Percentiles rank a stretch among this genome's conserved stretches.
phyloP scores from a whole-genome alignment of 164 flowering plant genomes.

The Tetracentron sinense region DNA sequence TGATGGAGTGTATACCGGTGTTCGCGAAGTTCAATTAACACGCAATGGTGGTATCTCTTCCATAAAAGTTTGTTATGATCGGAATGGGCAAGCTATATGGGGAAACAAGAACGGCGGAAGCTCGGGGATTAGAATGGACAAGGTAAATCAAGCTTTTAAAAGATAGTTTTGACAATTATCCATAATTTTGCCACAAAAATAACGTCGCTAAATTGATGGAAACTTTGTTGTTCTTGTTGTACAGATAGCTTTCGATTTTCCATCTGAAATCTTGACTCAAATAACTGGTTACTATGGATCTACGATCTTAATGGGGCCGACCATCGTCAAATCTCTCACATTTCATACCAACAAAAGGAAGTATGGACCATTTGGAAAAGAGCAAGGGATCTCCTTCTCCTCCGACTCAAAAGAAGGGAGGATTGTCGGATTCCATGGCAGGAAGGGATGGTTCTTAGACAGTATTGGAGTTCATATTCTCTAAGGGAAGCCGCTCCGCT shows the following conservation, averaged over 20 bases:
- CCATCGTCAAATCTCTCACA: conserved; percentile 59
- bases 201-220: no score
- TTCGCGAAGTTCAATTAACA: conserved; percentile 58
- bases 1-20: conserved; percentile 61
- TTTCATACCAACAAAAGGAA: conserved; percentile 64
- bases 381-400: conserved; percentile 58
- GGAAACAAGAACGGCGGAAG: conserved; percentile 73
- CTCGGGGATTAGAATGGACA: conserved; percentile 51
- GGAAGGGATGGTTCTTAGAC: conserved; percentile 63
- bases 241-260: conserved; percentile 72
- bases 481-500: conserved; percentile 38
- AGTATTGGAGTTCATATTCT: conserved; percentile 66
- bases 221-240: no score
- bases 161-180: no score
- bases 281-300: conserved; percentile 64
- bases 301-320: conserved; percentile 64
- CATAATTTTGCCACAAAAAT: no score
- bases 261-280: conserved; percentile 62
- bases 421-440: conserved; percentile 78
- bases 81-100: conserved; percentile 50
- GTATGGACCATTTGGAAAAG: conserved; percentile 81
- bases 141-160: conserved; percentile 31
- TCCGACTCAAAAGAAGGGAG: conserved; percentile 43
- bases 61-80: conserved; percentile 61
- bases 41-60: conserved; percentile 55